Conservation (phyloP, 2,329 filamentous ascomycete genomes). For the Calonectria leucothoes region DNA sequence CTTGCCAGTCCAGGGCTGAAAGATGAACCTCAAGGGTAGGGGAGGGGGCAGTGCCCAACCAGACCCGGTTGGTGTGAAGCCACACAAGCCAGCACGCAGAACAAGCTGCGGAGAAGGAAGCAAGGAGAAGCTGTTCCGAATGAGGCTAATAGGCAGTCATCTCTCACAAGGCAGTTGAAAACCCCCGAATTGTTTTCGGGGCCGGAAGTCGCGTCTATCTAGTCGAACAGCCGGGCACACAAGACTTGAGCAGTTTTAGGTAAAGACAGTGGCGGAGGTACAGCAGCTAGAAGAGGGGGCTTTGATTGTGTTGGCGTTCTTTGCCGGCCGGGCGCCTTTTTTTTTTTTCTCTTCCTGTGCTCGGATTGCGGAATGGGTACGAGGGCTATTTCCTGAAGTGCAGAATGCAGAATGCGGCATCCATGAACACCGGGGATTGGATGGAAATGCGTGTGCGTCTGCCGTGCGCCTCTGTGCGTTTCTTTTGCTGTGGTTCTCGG, state of each 20-base stretch:
- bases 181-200: neutral
- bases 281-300: neutral
- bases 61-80: constrained; percentile 28
- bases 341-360: neutral
- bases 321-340: neutral
- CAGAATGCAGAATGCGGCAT: constrained; percentile 4
- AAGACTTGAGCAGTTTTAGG: constrained; percentile 1
- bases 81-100: constrained; percentile 16
- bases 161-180: neutral
- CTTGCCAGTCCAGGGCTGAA: constrained; percentile 9
- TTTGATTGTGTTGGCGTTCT: neutral
- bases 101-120: neutral
- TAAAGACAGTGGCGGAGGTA: constrained; percentile 2
- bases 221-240: neutral
- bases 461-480: constrained; percentile 11
- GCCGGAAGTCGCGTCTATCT: constrained; percentile 6
- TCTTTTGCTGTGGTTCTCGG: constrained; percentile 4
- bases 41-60: neutral
- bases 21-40: neutral
- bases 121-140: neutral
- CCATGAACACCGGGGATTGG: constrained; percentile 30
- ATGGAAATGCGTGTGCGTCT: constrained; percentile 35
- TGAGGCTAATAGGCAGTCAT: neutral
- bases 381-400: constrained; percentile 11
- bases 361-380: neutral